Evolutionary conservation across 768 basidiomycete species (phyloP).

Genomic region (Erythrobasidium yunnanense): DNA sequence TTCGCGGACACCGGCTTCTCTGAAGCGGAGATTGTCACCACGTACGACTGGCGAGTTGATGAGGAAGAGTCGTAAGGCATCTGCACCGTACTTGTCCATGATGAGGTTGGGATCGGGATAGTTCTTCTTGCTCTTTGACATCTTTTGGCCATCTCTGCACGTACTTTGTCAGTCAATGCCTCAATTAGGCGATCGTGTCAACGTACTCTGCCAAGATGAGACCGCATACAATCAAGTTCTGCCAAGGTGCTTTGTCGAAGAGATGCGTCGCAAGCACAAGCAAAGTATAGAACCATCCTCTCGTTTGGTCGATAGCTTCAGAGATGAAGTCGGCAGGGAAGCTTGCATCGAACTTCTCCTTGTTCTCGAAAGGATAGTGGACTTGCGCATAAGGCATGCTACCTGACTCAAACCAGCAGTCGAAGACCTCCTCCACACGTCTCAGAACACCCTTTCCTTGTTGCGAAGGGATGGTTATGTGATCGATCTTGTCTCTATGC

Average conservation of each 20-base stretch:
- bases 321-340: slow-evolving; percentile 96
- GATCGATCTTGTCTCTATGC: slow-evolving; percentile 87
- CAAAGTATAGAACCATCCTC: slow-evolving; percentile 99
- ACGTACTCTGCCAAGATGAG: slow-evolving; percentile 85
- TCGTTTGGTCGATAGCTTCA: slow-evolving; percentile 96
- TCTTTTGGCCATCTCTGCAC: slow-evolving; percentile 88
- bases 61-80: slow-evolving; percentile 93
- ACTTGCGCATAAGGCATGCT: slow-evolving; percentile 98
- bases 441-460: slow-evolving; percentile 72
- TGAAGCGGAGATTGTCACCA: slow-evolving; percentile 93
- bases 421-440: slow-evolving; percentile 95
- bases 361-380: slow-evolving; percentile 98
- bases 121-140: slow-evolving; percentile 95
- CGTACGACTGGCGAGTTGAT: slow-evolving; percentile 98
- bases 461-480: slow-evolving; percentile 88
- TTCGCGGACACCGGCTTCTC: slow-evolving; percentile 94
- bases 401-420: slow-evolving; percentile 99
- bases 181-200: not conserved
- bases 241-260: slow-evolving; percentile 89
- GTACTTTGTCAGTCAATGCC: not conserved
- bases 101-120: slow-evolving; percentile 91
- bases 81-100: slow-evolving; percentile 83
- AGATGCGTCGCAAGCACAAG: slow-evolving; percentile 92
- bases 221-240: slow-evolving; percentile 91
- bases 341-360: slow-evolving; percentile 65